Evolutionary conservation across 768 basidiomycete species (phyloP), one percentile per base, ranked within the genome.

Genomic region (Pleurotus pulmonarius): DNA sequence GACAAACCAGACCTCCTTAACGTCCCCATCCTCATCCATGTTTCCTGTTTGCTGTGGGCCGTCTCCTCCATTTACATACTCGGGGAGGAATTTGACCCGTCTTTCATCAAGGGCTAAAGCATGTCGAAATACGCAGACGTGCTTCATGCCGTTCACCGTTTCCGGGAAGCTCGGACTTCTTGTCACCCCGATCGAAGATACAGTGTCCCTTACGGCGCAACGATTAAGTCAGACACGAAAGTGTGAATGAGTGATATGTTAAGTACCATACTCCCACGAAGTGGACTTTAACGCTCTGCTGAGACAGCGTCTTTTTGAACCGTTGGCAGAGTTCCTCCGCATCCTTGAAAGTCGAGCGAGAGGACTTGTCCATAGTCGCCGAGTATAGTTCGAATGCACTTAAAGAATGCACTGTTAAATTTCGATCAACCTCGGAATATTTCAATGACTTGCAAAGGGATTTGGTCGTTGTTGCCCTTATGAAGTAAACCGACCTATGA

Each of bases 41-140:
- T n/a, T 41, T 22, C 20, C 49, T 20, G 20, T 20, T 20, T 20
- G 20, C 39, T 39, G 15, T 13, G 56, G 18, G n/a, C 41, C 25
- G 38, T 20, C 1, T 34, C 6, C 37, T 34, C 26, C 47, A 34
- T 69, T 6, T 0, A 44, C 73, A 46, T 73, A 76, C 56, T 79
- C 77, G 0, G 78, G 78, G 2, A 75, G 57, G 58, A 78, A 80
- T 48, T 78, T 80, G 48, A 78, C 75, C 4, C 79, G 70, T 24
- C 70, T 64, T 46, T 80, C 79, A 55, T 80, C 78, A 22, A 79
- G 63, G 1, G 79, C 78, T 2, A 80, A 63, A 1, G 76, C 78
- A 60, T 80, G 78, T 5, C 77, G 71, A 55, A 80, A 78, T 41
- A 66, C 67, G 40, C 73, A 75, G 4, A 79, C 66, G 53, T 77